These are phyloP conservation scores for Boletus smithii DNA, from an alignment of 1,284 basidiomycete genomes.

Conservation along the genomic window DNA sequence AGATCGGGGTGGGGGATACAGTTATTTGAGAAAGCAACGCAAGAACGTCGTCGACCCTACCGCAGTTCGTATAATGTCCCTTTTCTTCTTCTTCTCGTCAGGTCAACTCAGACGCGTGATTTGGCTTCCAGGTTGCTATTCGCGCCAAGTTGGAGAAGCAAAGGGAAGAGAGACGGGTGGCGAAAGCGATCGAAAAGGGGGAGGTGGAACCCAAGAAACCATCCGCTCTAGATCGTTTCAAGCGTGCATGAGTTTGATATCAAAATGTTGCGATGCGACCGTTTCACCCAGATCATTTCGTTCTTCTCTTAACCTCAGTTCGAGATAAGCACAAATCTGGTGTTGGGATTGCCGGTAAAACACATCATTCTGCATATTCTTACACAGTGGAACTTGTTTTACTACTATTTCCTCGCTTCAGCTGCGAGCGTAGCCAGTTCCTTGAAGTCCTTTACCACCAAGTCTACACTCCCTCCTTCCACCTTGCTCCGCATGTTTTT, in stretches of 20 bases:
- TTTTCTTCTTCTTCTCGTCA: neutral
- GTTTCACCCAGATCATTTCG: too few relatives aligned
- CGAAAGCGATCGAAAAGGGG: constrained; percentile 42
- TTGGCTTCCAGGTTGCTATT: constrained; percentile 61
- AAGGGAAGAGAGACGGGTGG: constrained; percentile 48
- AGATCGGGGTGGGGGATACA: constrained; percentile 21
- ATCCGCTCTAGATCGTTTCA: constrained; percentile 70
- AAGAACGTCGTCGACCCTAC: constrained; percentile 91
- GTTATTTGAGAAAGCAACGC: constrained; percentile 80
- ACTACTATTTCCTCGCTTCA: constrained; percentile 12
- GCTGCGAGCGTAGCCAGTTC: constrained; percentile 38
- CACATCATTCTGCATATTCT: too few relatives aligned
- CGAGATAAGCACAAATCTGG: too few relatives aligned
- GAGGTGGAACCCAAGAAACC: constrained; percentile 43
- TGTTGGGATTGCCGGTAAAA: too few relatives aligned
- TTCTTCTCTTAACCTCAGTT: too few relatives aligned
- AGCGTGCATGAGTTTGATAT: constrained; percentile 21
- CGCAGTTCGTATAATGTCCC: constrained; percentile 54
- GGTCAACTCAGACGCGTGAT: neutral
- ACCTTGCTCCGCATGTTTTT: constrained; percentile 38
- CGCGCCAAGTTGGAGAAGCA: constrained; percentile 67
- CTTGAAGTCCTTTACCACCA: constrained; percentile 41
- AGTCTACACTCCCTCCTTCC: constrained; percentile 50
- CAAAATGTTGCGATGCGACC: neutral
- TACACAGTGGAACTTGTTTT: too few relatives aligned